Percentiles rank a stretch among this genome's conserved stretches.
These are phyloP conservation scores for Aspergillus udagawae DNA, from an alignment of 2,329 filamentous ascomycete genomes.

Conservation along the genomic window DNA sequence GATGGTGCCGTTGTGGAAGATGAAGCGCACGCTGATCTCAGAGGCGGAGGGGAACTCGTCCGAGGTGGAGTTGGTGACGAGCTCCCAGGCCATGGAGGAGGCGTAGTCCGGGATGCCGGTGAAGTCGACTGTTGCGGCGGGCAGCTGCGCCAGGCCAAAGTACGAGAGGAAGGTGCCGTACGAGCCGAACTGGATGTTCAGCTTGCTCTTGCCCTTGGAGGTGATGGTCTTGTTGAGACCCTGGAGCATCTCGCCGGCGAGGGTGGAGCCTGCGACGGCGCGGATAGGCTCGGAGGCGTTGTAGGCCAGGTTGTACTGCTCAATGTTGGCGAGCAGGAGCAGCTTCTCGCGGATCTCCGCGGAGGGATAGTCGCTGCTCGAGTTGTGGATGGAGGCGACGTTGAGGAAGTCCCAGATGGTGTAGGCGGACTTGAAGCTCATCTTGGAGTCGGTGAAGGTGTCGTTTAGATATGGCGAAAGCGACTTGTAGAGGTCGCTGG, in stretches of 20 bases:
- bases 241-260: conserved; percentile 60
- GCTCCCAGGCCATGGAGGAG: conserved; percentile 75
- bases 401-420: conserved; percentile 63
- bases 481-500: conserved; percentile 51
- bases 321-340: conserved; percentile 68
- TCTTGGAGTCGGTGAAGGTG: conserved; percentile 47
- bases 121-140: conserved; percentile 57
- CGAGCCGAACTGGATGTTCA: conserved; percentile 57
- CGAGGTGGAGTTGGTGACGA: conserved; percentile 49
- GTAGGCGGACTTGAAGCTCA: conserved; percentile 61
- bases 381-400: conserved; percentile 60
- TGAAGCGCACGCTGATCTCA: conserved; percentile 57
- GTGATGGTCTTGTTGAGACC: conserved; percentile 41
- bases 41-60: conserved; percentile 41
- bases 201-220: conserved; percentile 34
- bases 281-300: conserved; percentile 54
- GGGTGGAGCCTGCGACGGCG: conserved; percentile 55
- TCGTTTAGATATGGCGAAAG: conserved; percentile 51
- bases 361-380: conserved; percentile 56
- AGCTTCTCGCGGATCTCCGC: conserved; percentile 58
- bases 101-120: conserved; percentile 79
- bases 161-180: conserved; percentile 60
- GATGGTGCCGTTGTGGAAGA: conserved; percentile 61
- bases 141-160: conserved; percentile 56
- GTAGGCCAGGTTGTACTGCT: conserved; percentile 81